A percentile compares a stretch with the other conserved stretches of the same genome.
Evolutionary conservation across 352 stramenopile genomes (phyloP).

Genomic region (Pythium scleroteichum): DNA sequence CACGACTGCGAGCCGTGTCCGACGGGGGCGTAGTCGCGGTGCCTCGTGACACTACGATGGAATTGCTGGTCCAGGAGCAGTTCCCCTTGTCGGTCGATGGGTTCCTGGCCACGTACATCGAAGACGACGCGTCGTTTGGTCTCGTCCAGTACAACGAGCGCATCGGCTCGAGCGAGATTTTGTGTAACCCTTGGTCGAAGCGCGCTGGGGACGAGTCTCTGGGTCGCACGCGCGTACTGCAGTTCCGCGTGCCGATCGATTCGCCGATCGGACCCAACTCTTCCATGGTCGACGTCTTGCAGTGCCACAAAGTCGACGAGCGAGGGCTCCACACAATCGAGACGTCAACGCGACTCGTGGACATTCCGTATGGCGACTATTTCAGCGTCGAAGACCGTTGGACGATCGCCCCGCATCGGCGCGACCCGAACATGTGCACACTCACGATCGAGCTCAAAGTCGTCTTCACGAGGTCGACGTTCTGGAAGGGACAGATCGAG

Average conservation of each 20-base stretch:
- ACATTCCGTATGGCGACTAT: conserved; percentile 88
- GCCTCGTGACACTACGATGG: conserved; percentile 79
- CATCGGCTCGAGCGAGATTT: conserved; percentile 74
- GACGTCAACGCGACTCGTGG: conserved; percentile 73
- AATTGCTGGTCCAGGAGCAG: conserved; percentile 53
- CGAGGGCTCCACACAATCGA: conserved; percentile 56
- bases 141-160: conserved; percentile 61
- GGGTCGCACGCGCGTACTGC: conserved; percentile 65
- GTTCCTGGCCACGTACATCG: conserved; percentile 73
- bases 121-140: conserved; percentile 68
- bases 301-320: conserved; percentile 56
- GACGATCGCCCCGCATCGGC: conserved; percentile 59
- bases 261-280: conserved; percentile 82
- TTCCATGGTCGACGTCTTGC: conserved; percentile 76
- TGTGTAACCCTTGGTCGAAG: conserved; percentile 64
- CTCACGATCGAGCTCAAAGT: conserved; percentile 83
- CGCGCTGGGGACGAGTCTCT: conserved; percentile 36
- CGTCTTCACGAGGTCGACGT: conserved; percentile 81
- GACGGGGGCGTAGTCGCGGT: conserved; percentile 50
- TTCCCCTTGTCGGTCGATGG: conserved; percentile 65
- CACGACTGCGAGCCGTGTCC: conserved; percentile 40
- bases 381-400: conserved; percentile 86
- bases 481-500: conserved; percentile 85
- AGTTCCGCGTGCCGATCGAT: conserved; percentile 77
- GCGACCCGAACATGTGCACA: conserved; percentile 46